Evolutionary conservation across 768 basidiomycete genomes (phyloP).

Genomic region (Leccinellum albellum): DNA sequence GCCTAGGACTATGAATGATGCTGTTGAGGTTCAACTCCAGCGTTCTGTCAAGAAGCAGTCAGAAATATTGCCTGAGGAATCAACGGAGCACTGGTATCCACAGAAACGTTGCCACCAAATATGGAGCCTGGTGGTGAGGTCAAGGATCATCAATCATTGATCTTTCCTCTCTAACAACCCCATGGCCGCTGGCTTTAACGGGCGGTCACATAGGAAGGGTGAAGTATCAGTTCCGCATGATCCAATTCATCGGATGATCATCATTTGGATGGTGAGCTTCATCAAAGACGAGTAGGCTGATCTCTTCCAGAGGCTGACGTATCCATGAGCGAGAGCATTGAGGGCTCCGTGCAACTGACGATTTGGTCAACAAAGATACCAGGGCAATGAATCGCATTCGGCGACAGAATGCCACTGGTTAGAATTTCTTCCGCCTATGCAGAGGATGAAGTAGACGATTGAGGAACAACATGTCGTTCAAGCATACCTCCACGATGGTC

Average conservation of each 20-base stretch:
- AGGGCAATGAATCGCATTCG: constrained; percentile 77
- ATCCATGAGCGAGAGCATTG: constrained; percentile 72
- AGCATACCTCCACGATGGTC: constrained; percentile 81
- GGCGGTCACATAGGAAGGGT: constrained; percentile 37
- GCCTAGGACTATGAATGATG: constrained; percentile 58
- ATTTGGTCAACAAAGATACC: constrained; percentile 84
- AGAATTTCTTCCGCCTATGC: constrained; percentile 90
- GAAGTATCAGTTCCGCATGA: constrained; percentile 76
- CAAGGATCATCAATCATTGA: constrained; percentile 70
- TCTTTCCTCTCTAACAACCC: constrained; percentile 34
- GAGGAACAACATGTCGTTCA: constrained; percentile 1
- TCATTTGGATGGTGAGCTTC: constrained; percentile 78
- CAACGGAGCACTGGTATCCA: constrained; percentile 28
- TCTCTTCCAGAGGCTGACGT: constrained; percentile 57
- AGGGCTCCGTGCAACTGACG: constrained; percentile 69
- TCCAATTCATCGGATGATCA: constrained; percentile 72
- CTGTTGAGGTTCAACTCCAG: constrained; percentile 70
- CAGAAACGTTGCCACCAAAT: constrained; percentile 65
- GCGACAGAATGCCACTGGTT: constrained; percentile 72
- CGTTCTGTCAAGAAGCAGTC: constrained; percentile 36
- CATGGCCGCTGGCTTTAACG: constrained; percentile 14
- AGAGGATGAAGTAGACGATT: neutral
- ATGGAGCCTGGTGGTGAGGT: constrained; percentile 84
- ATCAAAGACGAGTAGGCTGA: constrained; percentile 70
- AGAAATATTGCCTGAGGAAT: constrained; percentile 5